phyloP scores from a whole-genome alignment of 2,329 filamentous ascomycete species.

The Claviceps citrina region DNA sequence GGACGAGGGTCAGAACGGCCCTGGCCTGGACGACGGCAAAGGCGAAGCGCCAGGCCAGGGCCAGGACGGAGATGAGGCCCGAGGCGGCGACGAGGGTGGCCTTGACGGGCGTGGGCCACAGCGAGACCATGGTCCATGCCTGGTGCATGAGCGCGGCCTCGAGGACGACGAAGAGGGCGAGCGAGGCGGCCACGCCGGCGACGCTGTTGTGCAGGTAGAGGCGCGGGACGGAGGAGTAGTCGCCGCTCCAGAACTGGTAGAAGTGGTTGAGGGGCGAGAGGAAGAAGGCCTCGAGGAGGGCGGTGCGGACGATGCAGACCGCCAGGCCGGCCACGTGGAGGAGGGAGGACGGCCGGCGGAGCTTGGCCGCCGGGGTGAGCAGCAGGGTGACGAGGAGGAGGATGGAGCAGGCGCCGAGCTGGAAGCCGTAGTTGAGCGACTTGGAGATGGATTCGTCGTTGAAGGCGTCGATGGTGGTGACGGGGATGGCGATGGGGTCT shows the following conservation, averaged over 20 bases:
- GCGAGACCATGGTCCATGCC: constrained; percentile 34
- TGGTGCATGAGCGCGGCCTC: constrained; percentile 35
- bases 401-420: constrained; percentile 52
- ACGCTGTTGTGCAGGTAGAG: constrained; percentile 22
- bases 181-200: constrained; percentile 25
- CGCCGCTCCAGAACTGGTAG: constrained; percentile 42
- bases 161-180: constrained; percentile 30
- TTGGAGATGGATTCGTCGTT: constrained; percentile 20
- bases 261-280: constrained; percentile 44
- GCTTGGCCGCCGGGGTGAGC: constrained; percentile 51
- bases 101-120: constrained; percentile 28
- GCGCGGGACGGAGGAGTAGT: constrained; percentile 33
- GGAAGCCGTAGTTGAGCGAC: constrained; percentile 50
- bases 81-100: constrained; percentile 18
- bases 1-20: constrained; percentile 12
- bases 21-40: constrained; percentile 23
- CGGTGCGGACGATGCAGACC: constrained; percentile 43
- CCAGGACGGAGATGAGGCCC: constrained; percentile 18
- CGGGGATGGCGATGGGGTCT: constrained; percentile 16
- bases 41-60: constrained; percentile 19
- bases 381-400: constrained; percentile 51
- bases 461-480: constrained; percentile 18
- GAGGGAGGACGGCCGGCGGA: constrained; percentile 46
- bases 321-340: constrained; percentile 48
- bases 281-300: constrained; percentile 43